Conservation (phyloP, 2,329 filamentous ascomycete species). For the Aspergillus sp. region DNA sequence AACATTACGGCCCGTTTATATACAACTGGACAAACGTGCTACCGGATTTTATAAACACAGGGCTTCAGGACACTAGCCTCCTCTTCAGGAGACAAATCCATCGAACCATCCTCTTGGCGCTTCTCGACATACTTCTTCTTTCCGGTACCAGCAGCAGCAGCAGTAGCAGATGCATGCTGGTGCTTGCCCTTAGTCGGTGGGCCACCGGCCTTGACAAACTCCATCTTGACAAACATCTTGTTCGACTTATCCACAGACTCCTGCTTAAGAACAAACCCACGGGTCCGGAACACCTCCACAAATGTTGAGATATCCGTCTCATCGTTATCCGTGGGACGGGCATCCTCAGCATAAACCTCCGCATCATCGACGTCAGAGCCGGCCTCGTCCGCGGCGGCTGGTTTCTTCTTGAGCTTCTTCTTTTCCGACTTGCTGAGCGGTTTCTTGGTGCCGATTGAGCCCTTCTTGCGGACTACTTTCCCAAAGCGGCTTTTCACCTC, state of each 20-base stretch:
- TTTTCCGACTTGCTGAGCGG: conserved; percentile 34
- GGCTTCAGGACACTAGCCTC: conserved; percentile 76
- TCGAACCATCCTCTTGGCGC: conserved; percentile 40
- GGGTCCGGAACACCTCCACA: conserved; percentile 67
- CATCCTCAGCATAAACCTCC: conserved; percentile 44
- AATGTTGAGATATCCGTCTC: conserved; percentile 86
- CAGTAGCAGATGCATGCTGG: conserved; percentile 22
- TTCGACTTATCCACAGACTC: conserved; percentile 71
- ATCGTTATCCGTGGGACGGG: conserved; percentile 48
- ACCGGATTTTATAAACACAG: conserved; percentile 90
- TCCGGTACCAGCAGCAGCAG: conserved; percentile 23
- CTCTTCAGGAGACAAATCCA: conserved; percentile 48
- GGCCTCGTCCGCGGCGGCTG: conserved; percentile 40
- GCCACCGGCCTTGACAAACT: conserved; percentile 72
- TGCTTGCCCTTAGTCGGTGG: conserved; percentile 69
- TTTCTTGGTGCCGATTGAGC: conserved; percentile 30
- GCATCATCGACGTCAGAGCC: conserved; percentile 39
- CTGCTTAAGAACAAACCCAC: conserved; percentile 78
- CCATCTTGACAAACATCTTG: conserved; percentile 98
- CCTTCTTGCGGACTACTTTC: conserved; percentile 42
- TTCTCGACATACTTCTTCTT: conserved; percentile 52
- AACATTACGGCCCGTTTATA: neutral
- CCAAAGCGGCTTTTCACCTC: conserved; percentile 94
- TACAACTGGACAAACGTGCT: conserved; percentile 14
- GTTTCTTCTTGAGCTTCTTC: conserved; percentile 40